Conservation (phyloP, 2,329 filamentous ascomycete species). For the Colletotrichum theobromicola region DNA sequence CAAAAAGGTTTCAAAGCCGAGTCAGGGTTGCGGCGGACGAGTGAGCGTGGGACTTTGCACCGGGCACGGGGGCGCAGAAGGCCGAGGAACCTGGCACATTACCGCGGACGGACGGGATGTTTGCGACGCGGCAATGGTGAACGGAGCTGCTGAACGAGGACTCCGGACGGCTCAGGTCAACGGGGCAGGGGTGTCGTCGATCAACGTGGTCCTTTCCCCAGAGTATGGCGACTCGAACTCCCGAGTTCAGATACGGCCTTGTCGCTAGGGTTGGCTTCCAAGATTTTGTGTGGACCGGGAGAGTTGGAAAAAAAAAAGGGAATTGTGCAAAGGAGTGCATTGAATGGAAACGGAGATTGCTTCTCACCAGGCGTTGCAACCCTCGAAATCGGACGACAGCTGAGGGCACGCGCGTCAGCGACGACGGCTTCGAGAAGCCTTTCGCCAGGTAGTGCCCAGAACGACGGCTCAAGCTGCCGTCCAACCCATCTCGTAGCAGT, state of each 20-base stretch:
- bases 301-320: background rate
- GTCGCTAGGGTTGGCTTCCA: background rate
- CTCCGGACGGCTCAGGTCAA: background rate
- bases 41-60: background rate
- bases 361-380: background rate
- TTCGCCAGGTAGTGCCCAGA: background rate
- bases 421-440: conserved; percentile 2
- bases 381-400: conserved; percentile 1
- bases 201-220: conserved; percentile 1
- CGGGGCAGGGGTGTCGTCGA: conserved; percentile 4
- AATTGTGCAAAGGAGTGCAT: background rate
- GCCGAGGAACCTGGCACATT: background rate
- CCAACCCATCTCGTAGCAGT: background rate
- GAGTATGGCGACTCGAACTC: background rate
- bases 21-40: background rate
- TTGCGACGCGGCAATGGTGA: background rate
- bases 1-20: background rate
- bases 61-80: background rate
- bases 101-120: background rate
- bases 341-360: background rate
- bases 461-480: background rate
- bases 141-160: background rate
- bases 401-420: background rate
- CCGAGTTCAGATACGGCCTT: background rate
- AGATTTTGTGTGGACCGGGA: background rate